Base-by-base conservation (phyloP, 2,329 filamentous ascomycete species). In the Fusarium sp. region DNA sequence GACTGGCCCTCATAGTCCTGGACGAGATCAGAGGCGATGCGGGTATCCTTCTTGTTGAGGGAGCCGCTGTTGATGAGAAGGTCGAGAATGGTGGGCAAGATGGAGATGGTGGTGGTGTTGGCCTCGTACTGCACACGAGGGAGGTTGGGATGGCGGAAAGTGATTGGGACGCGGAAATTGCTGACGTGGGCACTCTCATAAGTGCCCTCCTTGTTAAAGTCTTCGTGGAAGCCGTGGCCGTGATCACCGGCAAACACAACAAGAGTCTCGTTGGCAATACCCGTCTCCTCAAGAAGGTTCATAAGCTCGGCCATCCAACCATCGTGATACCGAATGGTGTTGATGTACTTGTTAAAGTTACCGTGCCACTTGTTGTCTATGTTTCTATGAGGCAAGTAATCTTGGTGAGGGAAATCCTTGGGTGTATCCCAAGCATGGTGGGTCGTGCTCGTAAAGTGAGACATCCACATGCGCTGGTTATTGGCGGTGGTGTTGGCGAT, bases 361-460 rank as follows among this genome's bases (percentile, higher is more conserved):
- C 73, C 67, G n/a, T 76, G 65, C 29, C 70, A 72, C 29, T 68
- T 65, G 25, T 73, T 68, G 18, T 73, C 70, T 2, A 64, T 61
- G n/a, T 77, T 77, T 1, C 73, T 62, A 4, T 73, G 73, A 1
- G 68, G 64, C 7, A 75, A 3, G 55, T 75, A 75, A 3, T 74
- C 62, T 27, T 63, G 56, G 2, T 54, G 58, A 1, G 77, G 71
- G 40, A 74, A 70, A 6, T 58, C 70, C 29, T 72, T 42, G 3
- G 73, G 73, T 0, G 67, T 64, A 34, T 64, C 69, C 73, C 73
- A 80, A 2, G 78, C 74, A 51, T 80, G 78, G 50, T 80, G 78
- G 1, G 76, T 77, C 13, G 78, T 79, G 61, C 78, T 80, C 3
- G 79, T 80, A 6, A 80, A 72, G 40, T 80, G 79, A 3, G 77